phyloP scores from a whole-genome alignment of 306 rosid genomes.

The Morella rubra region DNA sequence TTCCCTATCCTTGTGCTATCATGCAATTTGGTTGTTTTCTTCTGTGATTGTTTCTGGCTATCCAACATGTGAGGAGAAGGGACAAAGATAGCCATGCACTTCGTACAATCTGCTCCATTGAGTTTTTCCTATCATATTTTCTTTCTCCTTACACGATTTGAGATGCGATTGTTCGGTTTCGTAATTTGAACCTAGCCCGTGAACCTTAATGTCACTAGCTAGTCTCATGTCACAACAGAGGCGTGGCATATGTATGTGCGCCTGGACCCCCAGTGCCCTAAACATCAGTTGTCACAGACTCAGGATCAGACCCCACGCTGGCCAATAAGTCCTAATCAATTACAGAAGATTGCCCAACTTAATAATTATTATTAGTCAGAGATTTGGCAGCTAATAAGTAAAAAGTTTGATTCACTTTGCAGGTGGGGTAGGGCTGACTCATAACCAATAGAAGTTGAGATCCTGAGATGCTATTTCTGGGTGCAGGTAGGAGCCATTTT shows the following conservation, averaged over 20 bases:
- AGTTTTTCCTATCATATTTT: slow-evolving; percentile 26
- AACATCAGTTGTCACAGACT: slow-evolving; percentile 30
- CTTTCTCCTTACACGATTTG: slow-evolving; percentile 13
- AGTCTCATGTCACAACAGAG: slow-evolving; percentile 46
- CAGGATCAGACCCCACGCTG: slow-evolving; percentile 23
- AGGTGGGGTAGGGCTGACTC: slow-evolving; percentile 34
- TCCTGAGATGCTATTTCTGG: slow-evolving; percentile 14
- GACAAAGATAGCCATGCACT: slow-evolving; percentile 41
- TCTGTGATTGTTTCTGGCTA: slow-evolving; percentile 41
- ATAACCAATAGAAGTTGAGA: neutral
- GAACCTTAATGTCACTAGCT: slow-evolving; percentile 57
- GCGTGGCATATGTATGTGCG: slow-evolving; percentile 20
- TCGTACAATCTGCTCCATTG: slow-evolving; percentile 38
- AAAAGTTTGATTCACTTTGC: slow-evolving; percentile 20
- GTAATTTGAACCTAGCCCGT: slow-evolving; percentile 55
- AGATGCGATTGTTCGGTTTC: slow-evolving; percentile 33
- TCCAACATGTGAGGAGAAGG: slow-evolving; percentile 75
- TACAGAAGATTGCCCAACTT: slow-evolving; percentile 17
- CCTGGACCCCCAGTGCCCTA: slow-evolving; percentile 26
- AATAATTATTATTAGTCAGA: slow-evolving; percentile 3
- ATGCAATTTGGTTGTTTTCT: slow-evolving; percentile 48
- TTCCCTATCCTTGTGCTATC: slow-evolving; percentile 19
- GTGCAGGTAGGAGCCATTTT: neutral
- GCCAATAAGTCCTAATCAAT: slow-evolving; percentile 19
- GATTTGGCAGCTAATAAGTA: neutral